Conservation (phyloP, 495 filamentous ascomycete genomes). For the Tetracladium setigerum region DNA sequence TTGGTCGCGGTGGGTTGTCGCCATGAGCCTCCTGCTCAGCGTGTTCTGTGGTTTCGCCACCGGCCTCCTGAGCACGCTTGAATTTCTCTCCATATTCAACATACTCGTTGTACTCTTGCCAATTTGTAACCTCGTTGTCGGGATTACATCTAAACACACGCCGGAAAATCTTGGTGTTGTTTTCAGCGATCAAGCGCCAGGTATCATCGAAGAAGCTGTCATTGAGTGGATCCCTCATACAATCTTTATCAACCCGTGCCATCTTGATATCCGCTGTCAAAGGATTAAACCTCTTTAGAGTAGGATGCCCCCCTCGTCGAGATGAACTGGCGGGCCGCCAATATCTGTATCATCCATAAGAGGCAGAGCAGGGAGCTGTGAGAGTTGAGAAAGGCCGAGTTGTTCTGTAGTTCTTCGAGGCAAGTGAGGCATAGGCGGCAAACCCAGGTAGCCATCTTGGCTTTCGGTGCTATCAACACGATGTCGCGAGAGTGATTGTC, state of each 20-base stretch:
- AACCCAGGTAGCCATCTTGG: slow-evolving; percentile 31
- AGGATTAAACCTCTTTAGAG: slow-evolving; percentile 40
- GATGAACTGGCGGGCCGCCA: slow-evolving; percentile 48
- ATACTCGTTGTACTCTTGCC: slow-evolving; percentile 92
- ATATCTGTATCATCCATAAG: slow-evolving; percentile 71
- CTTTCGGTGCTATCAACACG: slow-evolving; percentile 13
- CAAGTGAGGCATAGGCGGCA: slow-evolving; percentile 44
- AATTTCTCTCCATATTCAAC: slow-evolving; percentile 72
- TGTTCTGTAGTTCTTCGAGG: slow-evolving; percentile 42
- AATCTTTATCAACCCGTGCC: slow-evolving; percentile 43
- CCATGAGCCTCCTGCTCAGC: slow-evolving; percentile 31
- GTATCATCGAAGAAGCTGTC: slow-evolving; percentile 78
- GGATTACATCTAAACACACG: slow-evolving; percentile 96
- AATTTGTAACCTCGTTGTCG: slow-evolving; percentile 85
- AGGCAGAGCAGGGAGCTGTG: slow-evolving; percentile 59
- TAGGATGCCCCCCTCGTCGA: slow-evolving; percentile 11
- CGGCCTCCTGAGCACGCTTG: slow-evolving; percentile 49
- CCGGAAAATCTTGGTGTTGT: slow-evolving; percentile 90
- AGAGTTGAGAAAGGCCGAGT: slow-evolving; percentile 51
- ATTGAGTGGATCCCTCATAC: slow-evolving; percentile 71
- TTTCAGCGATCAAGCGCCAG: slow-evolving; percentile 83
- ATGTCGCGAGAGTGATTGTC: slow-evolving; percentile 12
- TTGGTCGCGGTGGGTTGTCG: slow-evolving; percentile 34
- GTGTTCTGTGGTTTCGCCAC: slow-evolving; percentile 38
- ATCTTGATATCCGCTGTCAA: slow-evolving; percentile 59